These are phyloP conservation scores for Hypomyces perniciosus DNA, from an alignment of 2,329 filamentous ascomycete species.

Conservation along the genomic window DNA sequence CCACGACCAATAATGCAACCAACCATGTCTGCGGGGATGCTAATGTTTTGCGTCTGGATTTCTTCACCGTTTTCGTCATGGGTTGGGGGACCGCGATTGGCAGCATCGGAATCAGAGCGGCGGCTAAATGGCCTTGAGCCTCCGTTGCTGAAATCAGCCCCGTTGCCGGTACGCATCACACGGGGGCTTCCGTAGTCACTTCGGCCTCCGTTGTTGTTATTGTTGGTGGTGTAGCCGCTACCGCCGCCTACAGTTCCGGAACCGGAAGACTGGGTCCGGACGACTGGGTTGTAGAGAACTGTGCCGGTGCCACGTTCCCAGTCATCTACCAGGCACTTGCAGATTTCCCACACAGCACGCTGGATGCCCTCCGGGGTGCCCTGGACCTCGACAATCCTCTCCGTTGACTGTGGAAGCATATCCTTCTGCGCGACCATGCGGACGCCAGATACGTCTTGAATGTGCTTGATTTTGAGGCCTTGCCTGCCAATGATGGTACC, in stretches of 20 bases:
- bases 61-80: conserved; percentile 96
- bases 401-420: conserved; percentile 97
- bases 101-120: conserved; percentile 77
- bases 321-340: conserved; percentile 96
- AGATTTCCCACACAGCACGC: conserved; percentile 96
- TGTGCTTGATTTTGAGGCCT: conserved; percentile 98
- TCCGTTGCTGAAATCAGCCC: conserved; percentile 91
- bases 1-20: conserved; percentile 96
- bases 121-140: conserved; percentile 60
- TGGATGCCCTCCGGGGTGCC: conserved; percentile 93
- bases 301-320: conserved; percentile 96
- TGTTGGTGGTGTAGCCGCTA: conserved; percentile 18
- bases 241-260: conserved; percentile 40
- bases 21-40: conserved; percentile 99
- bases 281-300: conserved; percentile 93
- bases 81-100: conserved; percentile 72
- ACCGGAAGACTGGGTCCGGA: conserved; percentile 66
- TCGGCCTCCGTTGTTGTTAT: conserved; percentile 28
- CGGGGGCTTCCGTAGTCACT: conserved; percentile 57
- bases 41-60: conserved; percentile 98
- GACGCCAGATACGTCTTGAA: conserved; percentile 92
- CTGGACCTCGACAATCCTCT: conserved; percentile 95
- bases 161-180: conserved; percentile 93
- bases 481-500: conserved; percentile 97
- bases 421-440: conserved; percentile 99